Evolutionary conservation across 2,329 filamentous ascomycete species (phyloP), one percentile per base, ranked within the genome.

Genomic region (Aspergillus latus): DNA sequence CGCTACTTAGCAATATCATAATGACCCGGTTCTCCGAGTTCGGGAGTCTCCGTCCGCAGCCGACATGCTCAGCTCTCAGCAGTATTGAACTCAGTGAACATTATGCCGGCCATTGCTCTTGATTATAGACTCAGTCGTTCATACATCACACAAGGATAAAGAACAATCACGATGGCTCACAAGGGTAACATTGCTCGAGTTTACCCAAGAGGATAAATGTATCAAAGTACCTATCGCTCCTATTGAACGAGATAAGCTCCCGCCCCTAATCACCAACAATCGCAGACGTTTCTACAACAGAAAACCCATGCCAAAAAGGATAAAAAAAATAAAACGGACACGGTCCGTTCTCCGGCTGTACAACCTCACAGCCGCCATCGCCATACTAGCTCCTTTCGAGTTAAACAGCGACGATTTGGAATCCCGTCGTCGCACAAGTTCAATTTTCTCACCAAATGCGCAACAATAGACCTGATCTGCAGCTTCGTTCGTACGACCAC

Each of bases 141-240:
- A 46, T 50, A 28, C 53, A 26, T 54, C 11, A 37, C 10, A 28
- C 50, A 13, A 36, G 49, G 39, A 51, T 15, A 51, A 32, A 55
- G 21, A 50, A 21, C 21, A 42, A 34, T 48, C 45, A 43, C 30
- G 36, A 39, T 16, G 40, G 43, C 56, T 30, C 29, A 36, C 37
- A 52, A 49, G 37, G 42, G 10, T 43, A 59, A 54, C 34, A 47
- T 49, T 61, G 58, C 58, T 62, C 48, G 46, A 62, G 58, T 60
- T 62, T 57, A 60, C 55, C 62, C 57, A 64, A 62, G 55, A 62
- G 56, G 52, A 57, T 57, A 59, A 55, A 61, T 63, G 58, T 59
- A 62, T 57, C 57, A 61, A 57, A 51, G 59, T 57, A 62, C 49
- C 43, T 59, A 61, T 53, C 62, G 37, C 45, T 40, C 49, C 44